Conservation (phyloP, 805 yeast species). For the Priceomyces fermenticarens region DNA sequence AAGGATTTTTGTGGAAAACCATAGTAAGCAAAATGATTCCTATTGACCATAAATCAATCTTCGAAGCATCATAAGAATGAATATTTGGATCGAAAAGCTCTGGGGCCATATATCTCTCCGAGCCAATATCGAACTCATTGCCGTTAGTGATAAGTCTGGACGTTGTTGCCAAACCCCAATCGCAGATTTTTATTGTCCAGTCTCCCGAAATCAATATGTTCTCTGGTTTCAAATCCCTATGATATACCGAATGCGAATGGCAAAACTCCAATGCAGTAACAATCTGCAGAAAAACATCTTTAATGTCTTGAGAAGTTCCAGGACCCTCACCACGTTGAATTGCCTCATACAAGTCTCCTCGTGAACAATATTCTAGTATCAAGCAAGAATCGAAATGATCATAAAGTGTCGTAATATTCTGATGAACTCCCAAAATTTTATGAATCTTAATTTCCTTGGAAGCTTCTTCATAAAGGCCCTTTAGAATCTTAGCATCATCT, state of each 20-base stretch:
- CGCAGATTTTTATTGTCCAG: slow-evolving; percentile 57
- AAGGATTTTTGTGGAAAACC: slow-evolving; percentile 87
- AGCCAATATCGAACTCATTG: slow-evolving; percentile 72
- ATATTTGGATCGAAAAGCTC: slow-evolving; percentile 68
- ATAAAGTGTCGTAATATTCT: slow-evolving; percentile 44
- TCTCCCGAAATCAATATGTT: slow-evolving; percentile 52
- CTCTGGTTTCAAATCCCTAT: slow-evolving; percentile 58
- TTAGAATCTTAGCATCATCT: slow-evolving; percentile 21
- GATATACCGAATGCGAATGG: slow-evolving; percentile 47
- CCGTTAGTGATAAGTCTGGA: slow-evolving; percentile 52
- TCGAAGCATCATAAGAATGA: slow-evolving; percentile 69
- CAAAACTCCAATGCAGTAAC: slow-evolving; percentile 50
- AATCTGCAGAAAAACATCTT: slow-evolving; percentile 52
- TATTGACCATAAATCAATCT: slow-evolving; percentile 85
- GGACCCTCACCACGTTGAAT: slow-evolving; percentile 67
- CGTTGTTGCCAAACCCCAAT: slow-evolving; percentile 60
- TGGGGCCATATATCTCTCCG: slow-evolving; percentile 94
- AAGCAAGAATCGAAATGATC: slow-evolving; percentile 53
- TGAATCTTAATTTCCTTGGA: slow-evolving; percentile 67
- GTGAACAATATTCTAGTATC: slow-evolving; percentile 74
- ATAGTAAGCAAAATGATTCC: slow-evolving; percentile 81
- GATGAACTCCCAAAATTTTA: slow-evolving; percentile 51
- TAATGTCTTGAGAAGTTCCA: slow-evolving; percentile 50
- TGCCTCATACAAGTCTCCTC: slow-evolving; percentile 85
- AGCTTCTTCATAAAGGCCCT: slow-evolving; percentile 50